phyloP scores from a whole-genome alignment of 352 stramenopile genomes.

The Phytophthora cryptogea region DNA sequence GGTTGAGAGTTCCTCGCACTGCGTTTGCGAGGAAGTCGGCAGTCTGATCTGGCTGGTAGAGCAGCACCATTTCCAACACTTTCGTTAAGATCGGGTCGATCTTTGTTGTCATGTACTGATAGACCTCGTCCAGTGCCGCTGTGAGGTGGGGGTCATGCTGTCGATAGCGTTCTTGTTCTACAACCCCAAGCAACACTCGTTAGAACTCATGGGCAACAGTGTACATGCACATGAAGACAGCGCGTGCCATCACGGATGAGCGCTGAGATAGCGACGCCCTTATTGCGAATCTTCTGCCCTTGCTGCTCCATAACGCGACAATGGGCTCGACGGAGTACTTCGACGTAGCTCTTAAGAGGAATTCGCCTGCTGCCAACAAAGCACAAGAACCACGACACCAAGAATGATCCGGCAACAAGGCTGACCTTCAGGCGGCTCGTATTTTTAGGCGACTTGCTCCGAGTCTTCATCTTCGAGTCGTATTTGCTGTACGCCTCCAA shows the following conservation, averaged over 20 bases:
- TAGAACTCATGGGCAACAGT: background rate
- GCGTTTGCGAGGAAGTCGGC: constrained; percentile 72
- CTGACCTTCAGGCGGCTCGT: constrained; percentile 23
- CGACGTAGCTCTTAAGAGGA: background rate
- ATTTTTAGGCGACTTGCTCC: constrained; percentile 40
- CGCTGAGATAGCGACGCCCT: constrained; percentile 48
- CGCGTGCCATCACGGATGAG: constrained; percentile 56
- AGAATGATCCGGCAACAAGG: constrained; percentile 12
- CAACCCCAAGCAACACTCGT: constrained; percentile 1
- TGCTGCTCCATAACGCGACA: constrained; percentile 36
- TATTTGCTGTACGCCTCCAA: constrained; percentile 17
- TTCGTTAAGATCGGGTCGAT: constrained; percentile 64
- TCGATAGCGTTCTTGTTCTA: constrained; percentile 69
- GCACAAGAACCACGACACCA: constrained; percentile 2
- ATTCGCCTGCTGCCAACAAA: background rate
- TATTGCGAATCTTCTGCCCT: constrained; percentile 53
- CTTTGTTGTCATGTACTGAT: constrained; percentile 75
- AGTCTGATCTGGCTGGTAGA: constrained; percentile 77
- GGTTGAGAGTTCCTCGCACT: constrained; percentile 66
- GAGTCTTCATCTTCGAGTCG: constrained; percentile 32
- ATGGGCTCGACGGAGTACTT: background rate
- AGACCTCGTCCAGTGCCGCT: constrained; percentile 54
- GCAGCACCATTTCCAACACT: constrained; percentile 68
- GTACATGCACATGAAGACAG: background rate
- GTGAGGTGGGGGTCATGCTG: constrained; percentile 57